phyloP scores from a whole-genome alignment of 305 asterid genomes.

The Fraxinus velutina region DNA sequence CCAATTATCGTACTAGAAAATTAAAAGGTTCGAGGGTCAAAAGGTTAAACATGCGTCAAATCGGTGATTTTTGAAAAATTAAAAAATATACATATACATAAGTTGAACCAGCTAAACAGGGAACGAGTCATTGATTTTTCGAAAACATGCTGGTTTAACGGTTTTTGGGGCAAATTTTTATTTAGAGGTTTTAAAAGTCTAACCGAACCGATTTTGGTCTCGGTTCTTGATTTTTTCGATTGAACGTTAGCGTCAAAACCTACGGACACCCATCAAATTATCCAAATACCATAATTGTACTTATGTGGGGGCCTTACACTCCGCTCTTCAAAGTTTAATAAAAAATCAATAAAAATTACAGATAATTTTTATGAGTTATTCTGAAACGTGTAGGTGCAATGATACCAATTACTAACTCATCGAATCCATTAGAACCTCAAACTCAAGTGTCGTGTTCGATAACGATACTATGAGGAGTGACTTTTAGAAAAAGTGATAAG shows the following conservation, averaged over 20 bases:
- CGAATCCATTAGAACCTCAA: not conserved
- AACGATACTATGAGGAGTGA: not conserved
- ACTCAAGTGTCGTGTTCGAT: not conserved
- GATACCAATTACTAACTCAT: not conserved
- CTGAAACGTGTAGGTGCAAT: not conserved
- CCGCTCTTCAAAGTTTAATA: not conserved
- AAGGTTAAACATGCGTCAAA: not conserved
- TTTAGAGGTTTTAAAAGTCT: not conserved
- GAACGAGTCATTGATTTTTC: not conserved
- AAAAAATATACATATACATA: not conserved
- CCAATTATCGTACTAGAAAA: too few relatives aligned
- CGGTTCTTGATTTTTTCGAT: too few relatives aligned
- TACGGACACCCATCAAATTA: not conserved
- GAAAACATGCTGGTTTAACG: not conserved
- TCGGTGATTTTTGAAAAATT: not conserved
- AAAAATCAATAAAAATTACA: too few relatives aligned
- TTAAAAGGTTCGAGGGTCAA: too few relatives aligned
- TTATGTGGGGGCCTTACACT: not conserved
- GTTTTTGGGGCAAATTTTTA: not conserved
- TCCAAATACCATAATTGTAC: not conserved
- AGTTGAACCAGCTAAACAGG: not conserved
- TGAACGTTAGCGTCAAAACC: not conserved
- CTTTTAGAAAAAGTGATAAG: not conserved
- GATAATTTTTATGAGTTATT: too few relatives aligned
- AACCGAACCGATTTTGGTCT: not conserved